Base-by-base conservation (phyloP, 2,329 filamentous ascomycete species). In the Cercospora berteroae region DNA sequence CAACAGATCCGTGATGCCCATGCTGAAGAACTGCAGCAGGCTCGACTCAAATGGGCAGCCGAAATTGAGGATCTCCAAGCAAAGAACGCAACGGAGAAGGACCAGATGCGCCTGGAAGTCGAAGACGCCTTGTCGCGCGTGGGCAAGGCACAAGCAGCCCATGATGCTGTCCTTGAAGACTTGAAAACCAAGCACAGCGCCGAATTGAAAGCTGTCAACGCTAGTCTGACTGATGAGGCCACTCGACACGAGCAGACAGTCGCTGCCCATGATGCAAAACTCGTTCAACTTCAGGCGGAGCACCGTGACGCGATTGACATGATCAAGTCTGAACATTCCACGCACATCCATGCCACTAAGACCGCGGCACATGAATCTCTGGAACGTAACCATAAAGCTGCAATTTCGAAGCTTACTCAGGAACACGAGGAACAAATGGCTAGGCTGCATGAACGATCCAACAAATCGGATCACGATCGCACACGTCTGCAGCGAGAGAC, bases 211-310 rank as follows among this genome's bases (percentile, higher is more conserved):
- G 58, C 66, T 25, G 3, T 68, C 20, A 44, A 66, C 48, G 57
- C 44, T 27, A 67, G 64, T 10, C 60, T 71, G 39, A 58, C 67
- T 25, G 31, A 55, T n/a, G 63, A 72, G 60, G 56, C 27, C 60
- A 39, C 65, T 33, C 33, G 64, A 20, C 55, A 48, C 13, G 13
- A 63, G 20, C 36, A 31, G 56, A 58, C 44, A 25, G 16, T 65
- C 39, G 31, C 48, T 59, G 48, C 59, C 20, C 58, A 68, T 27
- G 59, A 65, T 31, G 36, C 42, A 25, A 55, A 66, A 52, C 50
- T 68, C n/a, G 12, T 31, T 29, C 13, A 50, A 42, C n/a, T 60
- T 13, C 59, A 70, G 50, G 58, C 56, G 23, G 62, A 70, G 31
- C 60, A 68, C 20, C 29, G 56, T 36, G n/a, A 48, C 55, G 20